Evolutionary conservation across 2,329 filamentous ascomycete species (phyloP).

Genomic region (Aspergillus japonicus): DNA sequence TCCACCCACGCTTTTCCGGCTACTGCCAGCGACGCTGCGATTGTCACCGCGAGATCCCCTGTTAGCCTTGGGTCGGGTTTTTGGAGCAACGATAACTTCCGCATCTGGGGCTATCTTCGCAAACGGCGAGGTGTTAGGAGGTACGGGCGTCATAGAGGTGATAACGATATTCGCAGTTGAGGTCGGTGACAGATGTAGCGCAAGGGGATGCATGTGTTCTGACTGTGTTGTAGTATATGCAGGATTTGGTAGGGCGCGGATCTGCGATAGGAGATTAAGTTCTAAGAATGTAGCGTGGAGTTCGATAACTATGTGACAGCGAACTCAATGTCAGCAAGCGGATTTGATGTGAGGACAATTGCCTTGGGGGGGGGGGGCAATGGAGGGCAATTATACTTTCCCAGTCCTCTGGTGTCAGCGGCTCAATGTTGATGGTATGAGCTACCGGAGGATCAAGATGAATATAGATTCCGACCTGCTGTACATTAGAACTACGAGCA

Average conservation of each 20-base stretch:
- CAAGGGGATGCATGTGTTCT: conserved; percentile 71
- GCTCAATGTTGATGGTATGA: conserved; percentile 95
- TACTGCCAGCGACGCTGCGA: conserved; percentile 75
- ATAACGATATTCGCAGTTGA: conserved; percentile 91
- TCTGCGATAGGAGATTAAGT: conserved; percentile 87
- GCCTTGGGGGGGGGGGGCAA: neutral
- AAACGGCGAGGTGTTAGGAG: conserved; percentile 68
- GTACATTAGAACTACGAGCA: conserved; percentile 38
- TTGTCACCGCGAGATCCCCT: conserved; percentile 67
- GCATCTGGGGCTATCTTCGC: conserved; percentile 91
- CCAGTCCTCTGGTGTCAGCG: conserved; percentile 93
- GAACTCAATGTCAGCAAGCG: conserved; percentile 11
- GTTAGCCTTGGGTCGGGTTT: conserved; percentile 71
- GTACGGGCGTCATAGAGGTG: conserved; percentile 74
- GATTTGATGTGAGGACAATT: neutral
- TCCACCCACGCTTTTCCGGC: conserved; percentile 68
- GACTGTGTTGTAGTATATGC: conserved; percentile 56
- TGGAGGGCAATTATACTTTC: conserved; percentile 60
- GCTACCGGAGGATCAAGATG: conserved; percentile 89
- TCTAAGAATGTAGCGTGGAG: conserved; percentile 94
- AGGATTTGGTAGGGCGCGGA: conserved; percentile 89
- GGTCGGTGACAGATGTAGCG: conserved; percentile 89
- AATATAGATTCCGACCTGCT: conserved; percentile 60
- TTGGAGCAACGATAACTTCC: conserved; percentile 95
- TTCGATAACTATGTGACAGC: conserved; percentile 68